These are phyloP conservation scores for Rubus parviflorus DNA, from an alignment of 306 rosid genomes.

Conservation along the genomic window DNA sequence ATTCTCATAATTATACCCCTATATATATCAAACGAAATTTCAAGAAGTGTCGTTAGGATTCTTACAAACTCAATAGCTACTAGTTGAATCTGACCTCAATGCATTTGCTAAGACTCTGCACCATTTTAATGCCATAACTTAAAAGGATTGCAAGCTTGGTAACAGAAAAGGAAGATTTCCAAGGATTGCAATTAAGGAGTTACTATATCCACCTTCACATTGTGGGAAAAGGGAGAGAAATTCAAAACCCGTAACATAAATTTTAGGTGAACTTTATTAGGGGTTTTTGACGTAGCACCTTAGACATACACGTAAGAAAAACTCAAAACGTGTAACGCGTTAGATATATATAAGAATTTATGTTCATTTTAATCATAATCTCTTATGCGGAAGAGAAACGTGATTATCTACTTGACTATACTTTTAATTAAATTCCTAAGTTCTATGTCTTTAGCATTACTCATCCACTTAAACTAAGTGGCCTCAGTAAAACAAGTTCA, in stretches of 20 bases:
- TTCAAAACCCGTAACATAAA: no score
- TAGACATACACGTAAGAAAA: no score
- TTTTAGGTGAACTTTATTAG: no score
- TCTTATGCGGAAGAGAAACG: no score
- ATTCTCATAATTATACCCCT: neutral
- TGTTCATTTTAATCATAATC: no score
- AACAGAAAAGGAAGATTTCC: neutral
- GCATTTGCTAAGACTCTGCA: neutral
- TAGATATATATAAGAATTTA: no score
- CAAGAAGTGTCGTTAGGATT: neutral
- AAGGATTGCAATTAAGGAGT: neutral
- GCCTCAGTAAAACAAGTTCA: neutral
- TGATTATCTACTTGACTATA: neutral
- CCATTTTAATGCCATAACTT: neutral
- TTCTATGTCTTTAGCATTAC: neutral
- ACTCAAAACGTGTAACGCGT: no score
- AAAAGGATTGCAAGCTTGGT: neutral
- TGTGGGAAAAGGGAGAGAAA: no score
- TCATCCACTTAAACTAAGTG: neutral
- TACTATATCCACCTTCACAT: neutral
- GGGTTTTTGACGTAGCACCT: no score
- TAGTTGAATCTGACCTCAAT: slow-evolving; percentile 7
- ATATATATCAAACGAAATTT: no score
- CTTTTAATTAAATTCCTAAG: neutral
- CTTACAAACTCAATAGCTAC: neutral